phyloP scores from a whole-genome alignment of 2,329 filamentous ascomycete species.

The Colletotrichum spinosum region DNA sequence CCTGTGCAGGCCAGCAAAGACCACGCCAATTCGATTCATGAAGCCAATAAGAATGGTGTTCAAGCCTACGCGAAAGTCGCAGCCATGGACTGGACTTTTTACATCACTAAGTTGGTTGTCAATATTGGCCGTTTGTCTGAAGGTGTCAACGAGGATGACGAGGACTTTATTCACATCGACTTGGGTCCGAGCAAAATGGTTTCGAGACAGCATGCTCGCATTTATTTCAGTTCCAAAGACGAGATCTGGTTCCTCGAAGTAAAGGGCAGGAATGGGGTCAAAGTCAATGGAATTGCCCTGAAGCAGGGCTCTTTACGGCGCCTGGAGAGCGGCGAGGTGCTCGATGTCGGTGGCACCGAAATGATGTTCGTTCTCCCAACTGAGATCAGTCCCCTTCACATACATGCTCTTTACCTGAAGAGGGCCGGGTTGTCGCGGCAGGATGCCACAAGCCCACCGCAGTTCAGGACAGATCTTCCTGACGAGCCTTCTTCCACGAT shows the following conservation, averaged over 20 bases:
- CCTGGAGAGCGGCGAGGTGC: conserved; percentile 87
- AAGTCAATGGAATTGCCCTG: conserved; percentile 79
- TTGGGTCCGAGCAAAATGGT: conserved; percentile 86
- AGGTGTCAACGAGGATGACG: conserved; percentile 55
- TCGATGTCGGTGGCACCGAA: conserved; percentile 92
- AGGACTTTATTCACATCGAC: conserved; percentile 82
- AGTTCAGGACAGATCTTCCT: conserved; percentile 33
- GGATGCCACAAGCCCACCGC: conserved; percentile 30
- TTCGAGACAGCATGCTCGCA: conserved; percentile 80
- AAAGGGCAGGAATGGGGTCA: conserved; percentile 91
- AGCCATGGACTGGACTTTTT: conserved; percentile 86
- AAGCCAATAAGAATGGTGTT: conserved; percentile 70
- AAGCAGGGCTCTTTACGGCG: conserved; percentile 74
- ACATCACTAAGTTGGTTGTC: conserved; percentile 79
- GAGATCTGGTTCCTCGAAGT: conserved; percentile 87
- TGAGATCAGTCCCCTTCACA: conserved; percentile 72
- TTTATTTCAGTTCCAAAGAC: conserved; percentile 75
- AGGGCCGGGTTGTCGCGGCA: conserved; percentile 67
- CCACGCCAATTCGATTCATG: conserved; percentile 73
- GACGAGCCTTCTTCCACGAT: conserved; percentile 36
- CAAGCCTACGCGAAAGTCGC: conserved; percentile 86
- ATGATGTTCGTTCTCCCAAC: conserved; percentile 99
- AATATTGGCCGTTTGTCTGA: conserved; percentile 81
- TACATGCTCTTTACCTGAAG: conserved; percentile 77
- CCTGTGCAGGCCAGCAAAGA: conserved; percentile 70